phyloP scores from a whole-genome alignment of 495 filamentous ascomycete species.

The Penicillium egyptiacum region DNA sequence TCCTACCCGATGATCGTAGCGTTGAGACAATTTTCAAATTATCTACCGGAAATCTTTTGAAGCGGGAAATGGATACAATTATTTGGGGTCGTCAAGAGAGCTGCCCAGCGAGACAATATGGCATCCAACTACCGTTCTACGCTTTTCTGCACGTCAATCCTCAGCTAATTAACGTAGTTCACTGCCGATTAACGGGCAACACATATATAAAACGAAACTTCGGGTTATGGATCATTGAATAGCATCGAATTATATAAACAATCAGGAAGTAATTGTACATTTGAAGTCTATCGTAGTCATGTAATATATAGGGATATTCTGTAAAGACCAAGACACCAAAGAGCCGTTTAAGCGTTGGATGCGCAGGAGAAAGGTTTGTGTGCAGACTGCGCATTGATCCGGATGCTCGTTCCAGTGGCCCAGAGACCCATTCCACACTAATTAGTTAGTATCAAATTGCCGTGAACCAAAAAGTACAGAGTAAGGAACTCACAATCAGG shows the following conservation, averaged over 20 bases:
- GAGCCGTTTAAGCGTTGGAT: not conserved
- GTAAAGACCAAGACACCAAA: not conserved
- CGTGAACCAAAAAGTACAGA: not conserved
- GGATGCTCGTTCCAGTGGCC: conserved; percentile 24
- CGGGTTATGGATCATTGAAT: not conserved
- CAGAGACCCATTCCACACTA: conserved; percentile 40
- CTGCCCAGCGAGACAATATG: no score
- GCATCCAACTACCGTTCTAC: no score
- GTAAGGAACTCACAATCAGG: not conserved
- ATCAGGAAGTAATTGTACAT: not conserved
- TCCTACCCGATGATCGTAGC: no score
- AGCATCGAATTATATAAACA: not conserved
- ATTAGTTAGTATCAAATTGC: not conserved
- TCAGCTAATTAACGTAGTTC: no score
- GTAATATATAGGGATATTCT: not conserved
- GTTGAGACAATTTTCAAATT: no score
- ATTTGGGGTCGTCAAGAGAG: no score
- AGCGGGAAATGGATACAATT: no score
- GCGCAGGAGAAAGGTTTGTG: conserved; percentile 10
- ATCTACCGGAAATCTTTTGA: no score
- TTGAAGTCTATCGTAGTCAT: not conserved
- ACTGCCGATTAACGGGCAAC: no score
- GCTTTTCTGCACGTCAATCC: no score
- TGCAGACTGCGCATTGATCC: conserved; percentile 5
- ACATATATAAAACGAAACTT: no score